Conservation (phyloP, 1,284 basidiomycete genomes). For the Cerrena zonata region DNA sequence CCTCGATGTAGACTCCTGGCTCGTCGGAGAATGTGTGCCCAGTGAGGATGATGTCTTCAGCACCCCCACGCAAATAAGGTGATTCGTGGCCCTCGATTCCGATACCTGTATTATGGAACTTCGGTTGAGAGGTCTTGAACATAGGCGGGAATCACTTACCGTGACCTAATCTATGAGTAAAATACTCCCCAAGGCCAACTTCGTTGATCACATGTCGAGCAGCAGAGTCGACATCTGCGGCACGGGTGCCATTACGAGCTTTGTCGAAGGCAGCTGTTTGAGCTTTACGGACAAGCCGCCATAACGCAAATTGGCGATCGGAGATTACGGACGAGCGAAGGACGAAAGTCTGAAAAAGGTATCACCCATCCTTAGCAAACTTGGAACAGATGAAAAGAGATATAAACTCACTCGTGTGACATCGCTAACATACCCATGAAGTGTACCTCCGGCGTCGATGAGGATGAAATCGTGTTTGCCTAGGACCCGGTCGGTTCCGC, state of each 20-base stretch:
- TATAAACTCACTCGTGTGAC: conserved; percentile 59
- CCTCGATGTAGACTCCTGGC: conserved; percentile 78
- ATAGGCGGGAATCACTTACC: conserved; percentile 35
- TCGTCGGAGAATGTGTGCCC: conserved; percentile 81
- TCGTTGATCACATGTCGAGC: conserved; percentile 53
- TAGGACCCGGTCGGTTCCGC: conserved; percentile 62
- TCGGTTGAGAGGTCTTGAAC: neutral
- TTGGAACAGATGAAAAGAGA: neutral
- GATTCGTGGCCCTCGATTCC: conserved; percentile 78
- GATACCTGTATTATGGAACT: conserved; percentile 50
- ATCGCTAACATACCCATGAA: conserved; percentile 74
- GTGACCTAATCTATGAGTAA: conserved; percentile 79
- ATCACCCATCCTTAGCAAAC: neutral
- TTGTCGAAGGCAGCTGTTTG: conserved; percentile 51
- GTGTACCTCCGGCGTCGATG: conserved; percentile 69
- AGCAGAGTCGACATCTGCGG: conserved; percentile 56
- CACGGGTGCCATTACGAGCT: conserved; percentile 46
- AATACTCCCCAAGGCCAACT: conserved; percentile 52
- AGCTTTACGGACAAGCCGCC: conserved; percentile 63
- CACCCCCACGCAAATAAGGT: conserved; percentile 74
- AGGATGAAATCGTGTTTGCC: conserved; percentile 60
- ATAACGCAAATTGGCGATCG: conserved; percentile 50
- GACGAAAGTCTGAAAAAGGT: conserved; percentile 58
- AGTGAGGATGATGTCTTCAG: conserved; percentile 45
- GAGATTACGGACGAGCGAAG: conserved; percentile 54